These are phyloP conservation scores for Magnolia changhungtana DNA, from an alignment of 164 flowering plant genomes.

Conservation along the genomic window DNA sequence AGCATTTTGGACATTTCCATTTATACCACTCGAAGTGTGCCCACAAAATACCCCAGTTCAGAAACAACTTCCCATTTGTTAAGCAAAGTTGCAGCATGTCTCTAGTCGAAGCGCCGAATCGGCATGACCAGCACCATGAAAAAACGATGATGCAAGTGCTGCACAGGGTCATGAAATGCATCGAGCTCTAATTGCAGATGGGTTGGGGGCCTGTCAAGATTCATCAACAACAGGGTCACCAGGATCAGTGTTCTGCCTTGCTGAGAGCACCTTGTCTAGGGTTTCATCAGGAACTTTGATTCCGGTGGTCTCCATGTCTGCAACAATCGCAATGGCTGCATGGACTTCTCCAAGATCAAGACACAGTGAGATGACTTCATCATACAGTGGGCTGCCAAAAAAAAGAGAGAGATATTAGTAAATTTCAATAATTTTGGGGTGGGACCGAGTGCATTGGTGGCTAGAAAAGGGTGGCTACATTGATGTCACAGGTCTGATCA, in stretches of 20 bases:
- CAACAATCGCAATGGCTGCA: constrained; percentile 88
- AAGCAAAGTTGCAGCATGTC: background rate
- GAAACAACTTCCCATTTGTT: background rate
- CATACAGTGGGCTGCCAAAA: constrained; percentile 73
- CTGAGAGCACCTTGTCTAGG: constrained; percentile 74
- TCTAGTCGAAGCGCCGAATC: background rate
- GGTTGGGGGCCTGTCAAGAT: constrained; percentile 1
- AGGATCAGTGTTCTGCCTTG: constrained; percentile 38
- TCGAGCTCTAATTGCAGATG: background rate
- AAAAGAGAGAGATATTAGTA: background rate
- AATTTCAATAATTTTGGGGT: background rate
- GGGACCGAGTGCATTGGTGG: background rate
- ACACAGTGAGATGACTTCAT: constrained; percentile 74
- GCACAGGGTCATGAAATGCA: background rate
- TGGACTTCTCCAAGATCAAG: constrained; percentile 90
- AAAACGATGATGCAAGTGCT: background rate
- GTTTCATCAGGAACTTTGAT: constrained; percentile 70
- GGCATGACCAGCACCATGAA: background rate
- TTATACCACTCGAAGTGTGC: too few relatives aligned
- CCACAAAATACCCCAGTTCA: too few relatives aligned
- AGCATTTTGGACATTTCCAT: background rate
- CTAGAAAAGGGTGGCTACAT: too few relatives aligned
- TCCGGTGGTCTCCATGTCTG: constrained; percentile 87
- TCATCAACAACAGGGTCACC: background rate
- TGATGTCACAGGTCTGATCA: too few relatives aligned